Evolutionary conservation across 805 yeast species (phyloP), one percentile per base, ranked within the genome.

Genomic region (Martiniozyma abietophila): DNA sequence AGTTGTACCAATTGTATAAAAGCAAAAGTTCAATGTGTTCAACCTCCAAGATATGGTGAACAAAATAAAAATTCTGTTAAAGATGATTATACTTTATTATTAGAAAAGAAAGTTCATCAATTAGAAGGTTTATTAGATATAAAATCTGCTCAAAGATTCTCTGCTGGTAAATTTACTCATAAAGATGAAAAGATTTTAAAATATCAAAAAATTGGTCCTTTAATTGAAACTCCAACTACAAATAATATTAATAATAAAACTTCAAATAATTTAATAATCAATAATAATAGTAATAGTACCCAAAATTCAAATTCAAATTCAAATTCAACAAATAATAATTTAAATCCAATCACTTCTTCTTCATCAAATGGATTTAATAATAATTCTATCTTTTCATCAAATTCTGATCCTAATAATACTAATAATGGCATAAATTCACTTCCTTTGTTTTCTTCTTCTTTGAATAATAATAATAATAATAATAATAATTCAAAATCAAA

Each of bases 1-100:
- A 62, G 73, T 31, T 76, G 84, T 46, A 71, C 81, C 4, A 74
- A 76, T 27, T 77, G 84, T 55, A 56, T 76, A 35, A 74, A 74
- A 46, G 77, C 82, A 1, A 75, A 72, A 21, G 74, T 67, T 6
- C 58, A 65, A 39, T 76, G 84, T 50, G 61, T 75, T 6, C 79
- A 76, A 49, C 85, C 85, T 0, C 75, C 70, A 5, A 65, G 74
- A 33, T 76, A 76, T 42, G 65, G 69, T 1, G 59, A 56, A 4
- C 25, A 20, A n/a, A 39, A 38, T 23, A 62, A 57, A 42, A 53
- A 59, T 9, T 66, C 65, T 9, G 54, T 53, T 5, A 74, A 72
- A 46, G 75, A 73, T 44, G 78, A 72, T 23, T 76, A 76, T 46
- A 75, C 80, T 0, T 37, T 61, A 11, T 62, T 72, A 49, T 48